A percentile compares a stretch with the other conserved stretches of the same genome.
phyloP scores from a whole-genome alignment of 164 flowering plant species.

The Aristolochia contorta region DNA sequence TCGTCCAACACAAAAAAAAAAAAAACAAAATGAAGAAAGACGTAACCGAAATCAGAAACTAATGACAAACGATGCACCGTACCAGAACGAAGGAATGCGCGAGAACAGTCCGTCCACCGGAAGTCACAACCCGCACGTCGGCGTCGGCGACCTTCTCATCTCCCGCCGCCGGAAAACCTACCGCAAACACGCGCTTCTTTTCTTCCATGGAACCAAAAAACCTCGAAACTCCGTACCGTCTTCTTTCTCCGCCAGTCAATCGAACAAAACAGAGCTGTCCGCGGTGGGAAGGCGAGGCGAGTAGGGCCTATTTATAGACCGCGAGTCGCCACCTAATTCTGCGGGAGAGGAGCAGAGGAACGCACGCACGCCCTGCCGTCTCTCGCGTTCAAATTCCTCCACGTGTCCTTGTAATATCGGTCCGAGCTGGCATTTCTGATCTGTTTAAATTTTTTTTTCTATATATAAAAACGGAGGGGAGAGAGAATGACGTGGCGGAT shows the following conservation, averaged over 20 bases:
- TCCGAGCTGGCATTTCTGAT: not conserved
- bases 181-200: not conserved
- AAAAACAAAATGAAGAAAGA: too few species aligned
- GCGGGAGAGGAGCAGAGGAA: not conserved
- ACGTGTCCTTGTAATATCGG: too few species aligned
- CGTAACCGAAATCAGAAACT: too few species aligned
- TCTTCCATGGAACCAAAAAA: not conserved
- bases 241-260: not conserved
- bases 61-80: not conserved
- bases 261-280: not conserved
- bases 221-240: too few species aligned
- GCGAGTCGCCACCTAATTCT: not conserved
- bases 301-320: not conserved
- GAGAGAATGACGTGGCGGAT: not conserved
- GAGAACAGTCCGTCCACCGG: slow-evolving; percentile 54
- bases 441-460: not conserved
- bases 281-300: not conserved
- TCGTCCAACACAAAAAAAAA: too few species aligned
- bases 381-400: not conserved
- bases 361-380: not conserved
- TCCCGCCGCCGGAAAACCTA: not conserved
- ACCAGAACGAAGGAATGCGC: slow-evolving; percentile 73
- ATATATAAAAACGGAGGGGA: too few species aligned
- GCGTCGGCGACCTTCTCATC: slow-evolving; percentile 5
- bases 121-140: slow-evolving; percentile 53